Evolutionary conservation across 2,329 filamentous ascomycete genomes (phyloP), one percentile per base, ranked within the genome.

Genomic region (Aaosphaeria pasadenensis): DNA sequence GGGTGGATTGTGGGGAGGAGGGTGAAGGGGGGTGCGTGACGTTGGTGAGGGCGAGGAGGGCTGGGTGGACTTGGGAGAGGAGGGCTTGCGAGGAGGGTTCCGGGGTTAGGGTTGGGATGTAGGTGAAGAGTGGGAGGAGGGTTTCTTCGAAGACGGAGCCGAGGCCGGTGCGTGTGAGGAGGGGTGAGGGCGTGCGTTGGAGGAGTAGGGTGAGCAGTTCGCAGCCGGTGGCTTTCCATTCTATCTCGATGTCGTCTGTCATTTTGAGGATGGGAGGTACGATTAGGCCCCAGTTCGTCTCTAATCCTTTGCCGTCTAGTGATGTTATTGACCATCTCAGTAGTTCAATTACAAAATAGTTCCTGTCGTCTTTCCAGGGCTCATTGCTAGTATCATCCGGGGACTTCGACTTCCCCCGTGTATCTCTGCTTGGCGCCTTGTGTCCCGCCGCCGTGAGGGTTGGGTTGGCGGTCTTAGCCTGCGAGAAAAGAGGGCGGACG

Each of bases 21-120:
- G 35, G 45, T n/a, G 39, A 45, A 7, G 35, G 11, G 4, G 69
- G 60, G 70, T 74, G 70, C 50, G 72, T 52, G 59, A 79, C 70
- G 41, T 71, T 58, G 6, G 75, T 66, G 5, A 96, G 76, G 0
- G 73, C 71, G 13, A 87, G 71, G 3, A 95, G 74, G 2, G 85
- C 84, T 6, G 79, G 75, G 55, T 91, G 95, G 0, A 87, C 83
- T 5, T 78, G 75, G 5, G 68, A 62, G 1, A 96, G 77, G 3
- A 96, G 72, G 1, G 63, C 60, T 2, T 87, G 62, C 4, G 88
- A 88, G 47, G 94, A 87, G 0, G 77, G 64, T 59, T 89, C 86
- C 0, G 88, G 84, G 0, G 89, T 96, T 39, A 95, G 74, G 9
- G 79, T 83, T 0, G 92, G 91, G 5, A 96, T 77, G 58, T 84